phyloP scores from a whole-genome alignment of 257 asterid species.

The Osmanthus fragrans region DNA sequence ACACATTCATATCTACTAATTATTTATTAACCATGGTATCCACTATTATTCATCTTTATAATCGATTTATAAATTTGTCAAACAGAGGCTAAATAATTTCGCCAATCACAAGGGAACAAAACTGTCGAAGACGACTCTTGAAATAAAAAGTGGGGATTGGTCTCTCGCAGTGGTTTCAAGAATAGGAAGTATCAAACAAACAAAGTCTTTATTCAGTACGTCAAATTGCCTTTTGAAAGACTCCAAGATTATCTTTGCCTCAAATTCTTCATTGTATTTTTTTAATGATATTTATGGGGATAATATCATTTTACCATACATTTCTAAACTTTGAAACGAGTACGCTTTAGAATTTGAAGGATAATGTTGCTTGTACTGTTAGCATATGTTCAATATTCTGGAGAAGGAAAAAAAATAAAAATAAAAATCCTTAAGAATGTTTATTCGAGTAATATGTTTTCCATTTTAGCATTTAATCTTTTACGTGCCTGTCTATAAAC shows the following conservation, averaged over 20 bases:
- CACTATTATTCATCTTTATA: slow-evolving; percentile 28
- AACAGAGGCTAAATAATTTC: too few relatives aligned
- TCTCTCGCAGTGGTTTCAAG: slow-evolving; percentile 71
- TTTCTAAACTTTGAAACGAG: too few relatives aligned
- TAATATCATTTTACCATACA: not conserved
- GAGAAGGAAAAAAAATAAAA: too few relatives aligned
- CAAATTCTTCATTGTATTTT: not conserved
- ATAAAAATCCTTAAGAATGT: too few relatives aligned
- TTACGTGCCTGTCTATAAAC: not conserved
- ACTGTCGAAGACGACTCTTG: slow-evolving; percentile 69
- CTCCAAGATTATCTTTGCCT: not conserved
- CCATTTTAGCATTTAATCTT: not conserved
- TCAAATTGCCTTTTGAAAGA: slow-evolving; percentile 62
- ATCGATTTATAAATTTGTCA: too few relatives aligned
- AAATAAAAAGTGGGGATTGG: slow-evolving; percentile 83
- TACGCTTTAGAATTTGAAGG: not conserved
- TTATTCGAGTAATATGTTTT: too few relatives aligned
- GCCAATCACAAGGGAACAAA: slow-evolving; percentile 52
- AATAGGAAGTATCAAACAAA: too few relatives aligned
- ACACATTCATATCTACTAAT: too few relatives aligned
- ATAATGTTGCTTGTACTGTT: not conserved
- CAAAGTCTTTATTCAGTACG: too few relatives aligned
- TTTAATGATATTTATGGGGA: not conserved
- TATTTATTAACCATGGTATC: slow-evolving; percentile 21
- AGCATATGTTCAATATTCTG: not conserved